phyloP scores from a whole-genome alignment of 2,329 filamentous ascomycete species.

The Neocatenulostroma microsporum region DNA sequence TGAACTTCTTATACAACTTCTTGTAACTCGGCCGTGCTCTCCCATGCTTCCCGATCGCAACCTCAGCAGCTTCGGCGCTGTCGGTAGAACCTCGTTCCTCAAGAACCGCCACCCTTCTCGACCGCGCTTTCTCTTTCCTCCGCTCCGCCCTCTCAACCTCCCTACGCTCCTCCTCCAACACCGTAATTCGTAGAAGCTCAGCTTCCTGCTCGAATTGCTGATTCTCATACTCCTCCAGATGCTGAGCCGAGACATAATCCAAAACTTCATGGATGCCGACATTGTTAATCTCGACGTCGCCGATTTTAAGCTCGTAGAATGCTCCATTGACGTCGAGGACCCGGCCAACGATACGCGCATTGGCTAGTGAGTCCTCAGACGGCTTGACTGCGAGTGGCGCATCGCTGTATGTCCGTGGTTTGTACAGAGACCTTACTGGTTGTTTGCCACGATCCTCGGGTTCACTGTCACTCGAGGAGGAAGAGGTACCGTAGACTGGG shows the following conservation, averaged over 20 bases:
- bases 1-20: constrained; percentile 17
- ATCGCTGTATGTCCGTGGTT: not conserved
- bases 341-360: constrained; percentile 22
- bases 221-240: constrained; percentile 29
- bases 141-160: constrained; percentile 1
- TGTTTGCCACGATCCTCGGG: too few relatives aligned
- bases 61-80: not conserved
- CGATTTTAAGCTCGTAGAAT: constrained; percentile 25
- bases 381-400: constrained; percentile 19
- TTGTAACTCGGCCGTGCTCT: constrained; percentile 28
- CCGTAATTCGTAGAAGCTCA: constrained; percentile 15
- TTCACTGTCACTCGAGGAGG: too few relatives aligned
- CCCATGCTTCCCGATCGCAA: constrained; percentile 16
- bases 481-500: too few relatives aligned
- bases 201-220: constrained; percentile 23
- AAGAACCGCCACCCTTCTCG: constrained; percentile 4
- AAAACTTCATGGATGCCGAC: constrained; percentile 25
- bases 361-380: constrained; percentile 20
- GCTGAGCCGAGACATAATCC: constrained; percentile 28
- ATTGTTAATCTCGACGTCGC: constrained; percentile 17
- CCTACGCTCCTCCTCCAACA: constrained; percentile 16
- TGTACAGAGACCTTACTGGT: too few relatives aligned
- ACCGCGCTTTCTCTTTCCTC: constrained; percentile 8
- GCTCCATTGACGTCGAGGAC: constrained; percentile 13
- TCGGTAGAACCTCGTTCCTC: constrained; percentile 2